Evolutionary conservation across 2,329 filamentous ascomycete genomes (phyloP).

Genomic region (Trichoderma gracile): DNA sequence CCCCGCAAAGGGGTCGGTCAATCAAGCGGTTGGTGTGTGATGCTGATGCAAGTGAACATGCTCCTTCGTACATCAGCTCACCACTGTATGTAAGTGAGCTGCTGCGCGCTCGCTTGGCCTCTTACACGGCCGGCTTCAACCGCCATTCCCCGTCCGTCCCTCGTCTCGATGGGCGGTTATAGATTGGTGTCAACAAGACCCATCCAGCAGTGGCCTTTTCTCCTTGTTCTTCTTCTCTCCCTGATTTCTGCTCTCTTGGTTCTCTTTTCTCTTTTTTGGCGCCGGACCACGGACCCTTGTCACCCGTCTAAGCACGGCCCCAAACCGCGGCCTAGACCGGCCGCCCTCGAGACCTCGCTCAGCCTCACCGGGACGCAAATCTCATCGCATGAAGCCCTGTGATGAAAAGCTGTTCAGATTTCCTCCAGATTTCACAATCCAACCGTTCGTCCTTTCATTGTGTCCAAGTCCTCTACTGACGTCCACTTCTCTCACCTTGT

Average conservation of each 20-base stretch:
- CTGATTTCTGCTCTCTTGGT: background rate
- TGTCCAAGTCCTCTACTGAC: background rate
- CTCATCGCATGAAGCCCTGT: background rate
- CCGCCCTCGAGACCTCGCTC: slow-evolving; percentile 13
- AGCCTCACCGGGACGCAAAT: background rate
- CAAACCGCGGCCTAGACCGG: slow-evolving; percentile 1
- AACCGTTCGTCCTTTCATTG: background rate
- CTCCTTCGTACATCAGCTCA: slow-evolving; percentile 1
- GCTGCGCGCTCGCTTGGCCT: slow-evolving; percentile 1
- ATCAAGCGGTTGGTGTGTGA: background rate
- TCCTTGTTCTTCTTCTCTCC: background rate
- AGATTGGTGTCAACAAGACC: background rate
- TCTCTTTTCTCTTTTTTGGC: background rate
- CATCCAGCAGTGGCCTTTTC: background rate
- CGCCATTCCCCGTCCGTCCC: no score
- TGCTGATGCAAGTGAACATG: background rate
- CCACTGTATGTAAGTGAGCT: background rate
- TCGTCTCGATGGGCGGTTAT: background rate
- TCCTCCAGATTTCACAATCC: background rate
- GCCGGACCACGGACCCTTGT: background rate
- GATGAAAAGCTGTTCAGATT: no score
- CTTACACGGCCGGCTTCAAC: background rate
- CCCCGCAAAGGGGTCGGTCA: slow-evolving; percentile 8
- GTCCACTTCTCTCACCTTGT: background rate
- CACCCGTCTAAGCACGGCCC: slow-evolving; percentile 10